Percentiles rank a stretch among this genome's conserved stretches.
Conservation (phyloP, 2,329 filamentous ascomycete species). For the Cladorrhinum sp. region DNA sequence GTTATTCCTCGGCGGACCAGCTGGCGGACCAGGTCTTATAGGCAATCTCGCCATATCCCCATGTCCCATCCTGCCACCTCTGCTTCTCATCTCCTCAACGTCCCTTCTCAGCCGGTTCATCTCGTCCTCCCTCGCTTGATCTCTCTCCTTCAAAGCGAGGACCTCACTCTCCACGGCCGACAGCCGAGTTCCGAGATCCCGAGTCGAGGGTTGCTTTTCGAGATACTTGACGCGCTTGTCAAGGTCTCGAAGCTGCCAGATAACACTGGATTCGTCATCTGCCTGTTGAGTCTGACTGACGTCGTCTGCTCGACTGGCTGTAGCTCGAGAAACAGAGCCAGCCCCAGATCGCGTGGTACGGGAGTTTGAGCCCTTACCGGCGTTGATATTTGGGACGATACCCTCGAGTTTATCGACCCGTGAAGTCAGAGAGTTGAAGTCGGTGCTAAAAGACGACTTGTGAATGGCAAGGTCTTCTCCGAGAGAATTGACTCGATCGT, state of each 20-base stretch:
- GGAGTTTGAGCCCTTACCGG: no score
- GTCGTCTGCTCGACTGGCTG: not conserved
- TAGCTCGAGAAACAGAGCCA: not conserved
- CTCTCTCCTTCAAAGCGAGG: not conserved
- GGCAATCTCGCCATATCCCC: not conserved
- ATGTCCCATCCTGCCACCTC: not conserved
- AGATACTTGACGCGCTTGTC: not conserved
- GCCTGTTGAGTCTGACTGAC: not conserved
- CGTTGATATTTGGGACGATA: not conserved
- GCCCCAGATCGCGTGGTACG: no score
- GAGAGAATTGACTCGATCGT: not conserved
- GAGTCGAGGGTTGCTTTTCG: not conserved
- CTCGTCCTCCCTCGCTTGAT: not conserved
- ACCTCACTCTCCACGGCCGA: not conserved
- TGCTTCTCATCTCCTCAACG: not conserved
- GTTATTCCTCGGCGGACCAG: no score
- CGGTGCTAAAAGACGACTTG: not conserved
- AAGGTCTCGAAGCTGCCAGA: not conserved
- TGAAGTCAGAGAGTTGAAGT: not conserved
- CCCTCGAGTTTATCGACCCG: not conserved
- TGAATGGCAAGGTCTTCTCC: not conserved
- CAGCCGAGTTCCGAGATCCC: not conserved
- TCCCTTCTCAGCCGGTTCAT: not conserved
- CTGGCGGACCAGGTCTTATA: not conserved
- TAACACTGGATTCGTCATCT: not conserved